phyloP scores from a whole-genome alignment of 352 stramenopile species.

The Phytophthora gonapodyides region DNA sequence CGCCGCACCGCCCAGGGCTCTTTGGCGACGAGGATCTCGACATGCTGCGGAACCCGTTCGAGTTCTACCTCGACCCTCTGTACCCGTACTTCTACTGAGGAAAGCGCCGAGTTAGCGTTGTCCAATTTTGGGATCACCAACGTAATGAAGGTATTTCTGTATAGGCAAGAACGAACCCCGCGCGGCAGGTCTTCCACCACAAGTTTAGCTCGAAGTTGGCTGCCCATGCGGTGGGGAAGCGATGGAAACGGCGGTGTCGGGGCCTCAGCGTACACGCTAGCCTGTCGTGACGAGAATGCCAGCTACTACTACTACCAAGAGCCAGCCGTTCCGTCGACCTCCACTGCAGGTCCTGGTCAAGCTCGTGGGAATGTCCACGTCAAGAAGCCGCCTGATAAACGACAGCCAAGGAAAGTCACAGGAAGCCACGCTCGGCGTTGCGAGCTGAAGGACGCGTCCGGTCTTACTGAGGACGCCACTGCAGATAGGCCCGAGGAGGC shows the following conservation, averaged over 20 bases:
- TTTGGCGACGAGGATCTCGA: slow-evolving; percentile 24
- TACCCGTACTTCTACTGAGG: slow-evolving; percentile 23
- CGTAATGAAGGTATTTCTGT: slow-evolving; percentile 23
- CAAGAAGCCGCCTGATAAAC: slow-evolving; percentile 30
- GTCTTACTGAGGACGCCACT: not conserved
- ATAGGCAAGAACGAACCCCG: slow-evolving; percentile 7
- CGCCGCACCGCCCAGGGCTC: slow-evolving; percentile 9
- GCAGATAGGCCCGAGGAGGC: not conserved
- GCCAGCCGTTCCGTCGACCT: slow-evolving; percentile 6
- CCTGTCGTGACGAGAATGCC: slow-evolving; percentile 22
- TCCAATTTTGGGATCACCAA: slow-evolving; percentile 20
- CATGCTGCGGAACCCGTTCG: slow-evolving; percentile 21
- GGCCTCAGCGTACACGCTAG: slow-evolving; percentile 23
- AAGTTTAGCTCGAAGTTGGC: not conserved
- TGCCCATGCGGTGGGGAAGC: slow-evolving; percentile 33
- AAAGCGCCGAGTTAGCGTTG: not conserved
- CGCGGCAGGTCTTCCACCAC: slow-evolving; percentile 8
- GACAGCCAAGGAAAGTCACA: not conserved
- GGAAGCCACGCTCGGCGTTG: slow-evolving; percentile 10
- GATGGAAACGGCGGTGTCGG: slow-evolving; percentile 16
- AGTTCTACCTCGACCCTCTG: slow-evolving; percentile 13
- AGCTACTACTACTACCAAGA: slow-evolving; percentile 36
- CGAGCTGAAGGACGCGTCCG: not conserved
- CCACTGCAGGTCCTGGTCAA: slow-evolving; percentile 7
- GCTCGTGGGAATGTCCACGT: not conserved